These are phyloP conservation scores for Aspergillus quadrilineatus DNA, from an alignment of 2,329 filamentous ascomycete genomes.

Conservation along the genomic window DNA sequence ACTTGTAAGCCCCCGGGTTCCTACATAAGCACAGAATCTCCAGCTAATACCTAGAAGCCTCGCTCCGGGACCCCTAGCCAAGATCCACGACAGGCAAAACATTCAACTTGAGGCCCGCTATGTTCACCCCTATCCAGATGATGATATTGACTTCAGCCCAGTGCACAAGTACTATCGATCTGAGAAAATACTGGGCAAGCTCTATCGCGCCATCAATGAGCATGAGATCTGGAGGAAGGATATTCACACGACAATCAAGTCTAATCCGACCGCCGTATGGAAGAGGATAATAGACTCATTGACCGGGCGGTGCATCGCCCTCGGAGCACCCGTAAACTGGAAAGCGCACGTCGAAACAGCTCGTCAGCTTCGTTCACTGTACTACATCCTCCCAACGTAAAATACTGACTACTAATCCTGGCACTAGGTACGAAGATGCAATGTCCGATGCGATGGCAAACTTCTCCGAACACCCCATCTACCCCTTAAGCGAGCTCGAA, in stretches of 20 bases:
- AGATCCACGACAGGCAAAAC: conserved; percentile 41
- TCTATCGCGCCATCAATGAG: conserved; percentile 75
- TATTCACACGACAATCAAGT: conserved; percentile 10
- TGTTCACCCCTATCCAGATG: conserved; percentile 47
- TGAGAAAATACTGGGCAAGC: conserved; percentile 64
- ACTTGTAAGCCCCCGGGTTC: conserved; percentile 51
- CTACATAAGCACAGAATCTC: neutral
- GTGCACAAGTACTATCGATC: conserved; percentile 63
- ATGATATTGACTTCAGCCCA: conserved; percentile 48
- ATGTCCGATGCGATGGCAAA: conserved; percentile 50
- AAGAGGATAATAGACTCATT: conserved; percentile 7
- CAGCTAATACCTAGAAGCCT: conserved; percentile 16
- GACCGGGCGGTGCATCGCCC: conserved; percentile 9
- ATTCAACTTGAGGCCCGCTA: conserved; percentile 47
- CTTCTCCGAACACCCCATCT: conserved; percentile 42
- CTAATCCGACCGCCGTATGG: conserved; percentile 18
- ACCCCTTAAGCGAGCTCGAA: conserved; percentile 52
- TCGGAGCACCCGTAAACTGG: conserved; percentile 13
- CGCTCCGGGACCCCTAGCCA: conserved; percentile 25
- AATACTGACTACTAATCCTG: neutral
- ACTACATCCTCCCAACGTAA: neutral
- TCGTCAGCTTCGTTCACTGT: conserved; percentile 12
- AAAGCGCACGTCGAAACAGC: conserved; percentile 19
- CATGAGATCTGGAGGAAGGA: conserved; percentile 51
- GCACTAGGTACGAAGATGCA: conserved; percentile 53